A percentile compares a stretch with the other conserved stretches of the same genome.
These are phyloP conservation scores for Microsporum canis DNA, from an alignment of 2,329 filamentous ascomycete species.

Conservation along the genomic window DNA sequence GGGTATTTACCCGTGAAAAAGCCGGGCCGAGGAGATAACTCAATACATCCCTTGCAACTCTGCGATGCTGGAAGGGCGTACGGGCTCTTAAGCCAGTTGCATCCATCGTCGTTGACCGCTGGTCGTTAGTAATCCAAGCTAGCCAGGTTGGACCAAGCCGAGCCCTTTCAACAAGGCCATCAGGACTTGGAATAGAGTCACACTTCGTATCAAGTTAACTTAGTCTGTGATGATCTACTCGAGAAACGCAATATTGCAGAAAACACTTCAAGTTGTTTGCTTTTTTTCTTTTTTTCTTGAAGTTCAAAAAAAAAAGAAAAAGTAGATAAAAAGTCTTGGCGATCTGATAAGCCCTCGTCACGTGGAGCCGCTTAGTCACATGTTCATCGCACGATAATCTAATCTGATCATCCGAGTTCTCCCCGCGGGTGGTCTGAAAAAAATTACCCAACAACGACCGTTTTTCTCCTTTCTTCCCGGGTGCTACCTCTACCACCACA, in stretches of 20 bases:
- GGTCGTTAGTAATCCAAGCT: background rate
- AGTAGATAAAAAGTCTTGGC: background rate
- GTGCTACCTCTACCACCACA: background rate
- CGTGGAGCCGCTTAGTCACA: conserved; percentile 13
- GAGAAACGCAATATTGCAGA: too few species aligned
- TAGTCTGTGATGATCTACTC: too few species aligned
- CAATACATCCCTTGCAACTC: background rate
- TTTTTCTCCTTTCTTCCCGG: background rate
- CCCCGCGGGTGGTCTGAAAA: conserved; percentile 2
- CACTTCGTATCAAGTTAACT: too few species aligned
- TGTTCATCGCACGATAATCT: conserved; percentile 18
- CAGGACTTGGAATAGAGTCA: too few species aligned
- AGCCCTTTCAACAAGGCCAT: too few species aligned
- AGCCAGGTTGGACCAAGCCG: background rate
- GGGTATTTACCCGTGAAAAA: background rate
- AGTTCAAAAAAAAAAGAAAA: background rate
- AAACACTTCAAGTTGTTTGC: background rate
- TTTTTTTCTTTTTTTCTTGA: background rate
- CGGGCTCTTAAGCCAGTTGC: background rate
- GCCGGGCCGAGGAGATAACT: background rate
- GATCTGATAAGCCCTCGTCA: conserved; percentile 15
- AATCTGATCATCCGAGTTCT: conserved; percentile 17
- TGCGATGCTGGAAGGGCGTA: background rate
- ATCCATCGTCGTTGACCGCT: background rate
- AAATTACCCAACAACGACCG: background rate